Conservation (phyloP, 1,139 yeast genomes). For the Debaryomycetaceae sp. region DNA sequence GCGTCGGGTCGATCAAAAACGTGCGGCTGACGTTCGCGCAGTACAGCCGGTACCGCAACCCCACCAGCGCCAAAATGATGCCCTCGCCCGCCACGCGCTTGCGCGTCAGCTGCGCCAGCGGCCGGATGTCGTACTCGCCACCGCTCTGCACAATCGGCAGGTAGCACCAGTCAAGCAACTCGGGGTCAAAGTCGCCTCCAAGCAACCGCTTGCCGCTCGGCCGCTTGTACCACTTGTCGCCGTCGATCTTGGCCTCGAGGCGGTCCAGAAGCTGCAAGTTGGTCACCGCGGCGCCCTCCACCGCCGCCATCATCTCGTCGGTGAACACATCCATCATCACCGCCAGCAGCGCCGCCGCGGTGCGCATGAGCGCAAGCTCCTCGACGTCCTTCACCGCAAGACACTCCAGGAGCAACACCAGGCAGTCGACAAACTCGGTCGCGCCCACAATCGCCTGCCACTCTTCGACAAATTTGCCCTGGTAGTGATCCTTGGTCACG, state of each 20-base stretch:
- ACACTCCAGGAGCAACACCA: slow-evolving; percentile 47
- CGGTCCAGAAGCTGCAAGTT: slow-evolving; percentile 72
- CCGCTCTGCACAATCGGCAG: slow-evolving; percentile 91
- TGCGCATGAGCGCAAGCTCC: slow-evolving; percentile 60
- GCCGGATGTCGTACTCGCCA: slow-evolving; percentile 76
- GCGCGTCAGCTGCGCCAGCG: slow-evolving; percentile 75
- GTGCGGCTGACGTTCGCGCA: slow-evolving; percentile 89
- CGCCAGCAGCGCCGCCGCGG: slow-evolving; percentile 75
- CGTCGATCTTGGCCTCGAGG: slow-evolving; percentile 80
- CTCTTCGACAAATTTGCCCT: slow-evolving; percentile 80
- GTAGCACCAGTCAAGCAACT: slow-evolving; percentile 88
- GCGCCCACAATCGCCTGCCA: slow-evolving; percentile 52
- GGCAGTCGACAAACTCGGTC: slow-evolving; percentile 48
- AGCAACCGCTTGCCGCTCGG: slow-evolving; percentile 54
- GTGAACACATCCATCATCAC: slow-evolving; percentile 81
- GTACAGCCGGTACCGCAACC: slow-evolving; percentile 83
- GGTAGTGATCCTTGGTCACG: slow-evolving; percentile 67
- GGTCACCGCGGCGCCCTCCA: slow-evolving; percentile 74
- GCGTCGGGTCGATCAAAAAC: slow-evolving; percentile 84
- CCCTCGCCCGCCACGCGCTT: slow-evolving; percentile 70
- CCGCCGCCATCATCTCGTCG: slow-evolving; percentile 81
- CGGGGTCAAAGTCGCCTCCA: slow-evolving; percentile 51
- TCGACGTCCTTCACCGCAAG: slow-evolving; percentile 79
- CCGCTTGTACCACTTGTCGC: slow-evolving; percentile 64
- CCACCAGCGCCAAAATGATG: slow-evolving; percentile 78